Conservation (phyloP, 139 green algal genomes). For the Chlorella ohadii region DNA sequence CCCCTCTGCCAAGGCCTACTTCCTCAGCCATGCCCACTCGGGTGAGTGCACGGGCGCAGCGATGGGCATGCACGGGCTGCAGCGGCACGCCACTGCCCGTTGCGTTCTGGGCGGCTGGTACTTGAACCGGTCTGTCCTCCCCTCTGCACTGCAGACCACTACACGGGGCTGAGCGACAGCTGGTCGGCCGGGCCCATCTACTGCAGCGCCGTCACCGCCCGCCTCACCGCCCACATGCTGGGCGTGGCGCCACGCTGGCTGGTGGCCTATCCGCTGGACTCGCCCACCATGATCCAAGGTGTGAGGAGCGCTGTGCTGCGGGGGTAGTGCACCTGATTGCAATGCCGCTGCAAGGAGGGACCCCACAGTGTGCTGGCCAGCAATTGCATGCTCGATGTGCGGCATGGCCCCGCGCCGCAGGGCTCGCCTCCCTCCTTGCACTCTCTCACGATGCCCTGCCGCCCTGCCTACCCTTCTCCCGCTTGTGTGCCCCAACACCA, state of each 20-base stretch:
- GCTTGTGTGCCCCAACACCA: too few relatives aligned
- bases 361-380: neutral
- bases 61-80: too few relatives aligned
- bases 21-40: too few relatives aligned
- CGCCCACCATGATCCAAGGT: slow-evolving; percentile 59
- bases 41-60: too few relatives aligned
- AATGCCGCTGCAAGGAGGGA: neutral
- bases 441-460: neutral
- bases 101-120: too few relatives aligned
- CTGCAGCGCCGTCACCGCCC: slow-evolving; percentile 76
- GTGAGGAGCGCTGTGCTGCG: too few relatives aligned
- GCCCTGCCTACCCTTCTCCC: too few relatives aligned
- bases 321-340: neutral
- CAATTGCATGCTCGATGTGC: too few relatives aligned
- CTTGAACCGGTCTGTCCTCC: too few relatives aligned
- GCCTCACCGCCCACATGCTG: slow-evolving; percentile 61
- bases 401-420: too few relatives aligned
- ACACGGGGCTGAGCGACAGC: slow-evolving; percentile 73
- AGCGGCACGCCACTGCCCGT: too few relatives aligned
- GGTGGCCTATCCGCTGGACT: slow-evolving; percentile 56
- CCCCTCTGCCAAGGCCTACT: too few relatives aligned
- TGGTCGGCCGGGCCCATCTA: slow-evolving; percentile 82
- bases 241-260: slow-evolving; percentile 55
- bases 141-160: slow-evolving; percentile 75
- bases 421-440: neutral